Conservation (phyloP, 1,139 yeast genomes). For the Lodderomyces theae region DNA sequence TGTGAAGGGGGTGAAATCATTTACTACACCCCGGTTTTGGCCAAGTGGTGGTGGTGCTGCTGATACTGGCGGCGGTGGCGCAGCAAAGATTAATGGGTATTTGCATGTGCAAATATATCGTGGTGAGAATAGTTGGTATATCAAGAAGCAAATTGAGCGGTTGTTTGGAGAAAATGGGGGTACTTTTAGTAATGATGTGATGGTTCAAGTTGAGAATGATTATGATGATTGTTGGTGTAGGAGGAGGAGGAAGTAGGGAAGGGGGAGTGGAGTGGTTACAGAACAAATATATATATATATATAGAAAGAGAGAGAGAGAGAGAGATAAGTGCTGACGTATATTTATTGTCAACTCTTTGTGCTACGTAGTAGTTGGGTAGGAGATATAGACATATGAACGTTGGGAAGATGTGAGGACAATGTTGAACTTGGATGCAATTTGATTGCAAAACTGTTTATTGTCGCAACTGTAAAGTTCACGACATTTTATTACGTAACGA, state of each 20-base stretch:
- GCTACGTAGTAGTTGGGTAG: no score
- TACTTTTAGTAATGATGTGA: slow-evolving; percentile 22
- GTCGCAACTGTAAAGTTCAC: no score
- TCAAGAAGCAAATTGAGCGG: slow-evolving; percentile 61
- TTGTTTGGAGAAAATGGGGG: slow-evolving; percentile 22
- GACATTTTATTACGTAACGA: no score
- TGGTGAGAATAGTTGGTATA: slow-evolving; percentile 63
- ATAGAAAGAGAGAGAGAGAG: no score
- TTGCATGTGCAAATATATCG: slow-evolving; percentile 67
- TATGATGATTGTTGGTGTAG: slow-evolving; percentile 62
- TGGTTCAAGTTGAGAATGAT: slow-evolving; percentile 61
- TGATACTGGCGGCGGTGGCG: slow-evolving; percentile 46
- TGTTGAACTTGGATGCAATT: no score
- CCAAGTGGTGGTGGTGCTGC: slow-evolving; percentile 51
- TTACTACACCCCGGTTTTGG: slow-evolving; percentile 92
- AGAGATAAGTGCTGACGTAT: neutral
- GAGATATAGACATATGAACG: no score
- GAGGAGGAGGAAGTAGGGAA: slow-evolving; percentile 4
- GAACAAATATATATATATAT: no score
- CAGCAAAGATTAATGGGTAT: slow-evolving; percentile 46
- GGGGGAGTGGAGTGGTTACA: neutral
- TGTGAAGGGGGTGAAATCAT: slow-evolving; percentile 78
- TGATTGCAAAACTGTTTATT: no score
- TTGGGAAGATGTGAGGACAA: no score
- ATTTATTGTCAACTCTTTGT: no score